Evolutionary conservation across 2,329 filamentous ascomycete species (phyloP), one percentile per base, ranked within the genome.

Genomic region (Hymenoscyphus scutula): DNA sequence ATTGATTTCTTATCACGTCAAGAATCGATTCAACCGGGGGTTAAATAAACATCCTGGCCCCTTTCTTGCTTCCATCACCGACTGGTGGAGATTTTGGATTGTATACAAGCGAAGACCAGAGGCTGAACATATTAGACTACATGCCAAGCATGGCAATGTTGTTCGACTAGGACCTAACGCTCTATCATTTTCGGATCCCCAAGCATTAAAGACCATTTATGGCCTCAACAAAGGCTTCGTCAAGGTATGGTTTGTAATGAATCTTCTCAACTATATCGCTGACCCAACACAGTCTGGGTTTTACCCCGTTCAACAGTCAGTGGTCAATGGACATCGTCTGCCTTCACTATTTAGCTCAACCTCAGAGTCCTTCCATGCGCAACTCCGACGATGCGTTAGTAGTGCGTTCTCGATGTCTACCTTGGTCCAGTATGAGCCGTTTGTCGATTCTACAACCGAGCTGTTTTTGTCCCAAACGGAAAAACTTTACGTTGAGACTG

Each of bases 211-310:
- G 76, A 78, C 80, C 11, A 93, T 95, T 53, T 96, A 95, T 73
- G 90, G 90, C 0, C 76, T 94, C 53, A 94, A 93, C 74, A 93
- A 93, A 75, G 89, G 90, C 0, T 89, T 92, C 68, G 77, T 84
- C 56, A 95, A 95, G 84, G 89, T 90, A 75, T 65, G 3, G 11
- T 8, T 13, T 55, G 10, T 41, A 32, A 19, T 51, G 62, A 15
- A 63, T 23, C 32, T 3, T 17, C 3, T 6, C 19, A 23, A 15
- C 5, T 56, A n/a, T 53, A n/a, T 37, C 58, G 27, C 48, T 62
- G 53, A 59, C 29, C 19, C 25, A 23, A 10, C 17, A 7, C 59
- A 91, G 87, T 92, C 89, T 32, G 87, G 90, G 66, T 94, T 94
- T 73, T 94, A 94, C 71, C 84, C 89, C 0, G 89, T 93, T 2